Percentiles rank a stretch among this genome's conserved stretches.
Evolutionary conservation across 1,284 basidiomycete species (phyloP).

Genomic region (Cryptococcus sp.): DNA sequence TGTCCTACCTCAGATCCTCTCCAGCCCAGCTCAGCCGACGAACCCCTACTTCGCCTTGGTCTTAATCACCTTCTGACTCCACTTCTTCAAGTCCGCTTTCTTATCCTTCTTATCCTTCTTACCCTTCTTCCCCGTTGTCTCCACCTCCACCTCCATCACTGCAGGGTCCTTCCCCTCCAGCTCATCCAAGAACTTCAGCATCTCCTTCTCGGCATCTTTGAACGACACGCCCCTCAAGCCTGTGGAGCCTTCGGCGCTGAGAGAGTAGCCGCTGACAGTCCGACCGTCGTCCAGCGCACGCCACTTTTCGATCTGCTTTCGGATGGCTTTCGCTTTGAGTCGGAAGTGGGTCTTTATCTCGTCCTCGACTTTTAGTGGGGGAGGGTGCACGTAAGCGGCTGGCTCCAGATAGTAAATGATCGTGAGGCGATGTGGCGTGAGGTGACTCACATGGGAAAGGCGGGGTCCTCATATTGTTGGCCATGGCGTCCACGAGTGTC

Average conservation of each 20-base stretch:
- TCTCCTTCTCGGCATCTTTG: conserved; percentile 18
- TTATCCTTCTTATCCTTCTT: conserved; percentile 4
- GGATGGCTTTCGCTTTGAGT: conserved; percentile 70
- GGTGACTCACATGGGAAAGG: conserved; percentile 52
- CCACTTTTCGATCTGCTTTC: conserved; percentile 65
- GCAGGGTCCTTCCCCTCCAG: conserved; percentile 11
- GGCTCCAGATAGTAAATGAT: background rate
- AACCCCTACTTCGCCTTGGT: background rate
- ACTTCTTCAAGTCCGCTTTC: background rate
- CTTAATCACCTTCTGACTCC: background rate
- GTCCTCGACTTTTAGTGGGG: conserved; percentile 65
- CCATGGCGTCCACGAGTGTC: conserved; percentile 78
- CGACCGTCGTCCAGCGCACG: conserved; percentile 31
- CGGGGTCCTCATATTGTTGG: conserved; percentile 66
- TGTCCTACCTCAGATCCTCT: background rate
- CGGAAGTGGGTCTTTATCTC: conserved; percentile 84
- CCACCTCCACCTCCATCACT: background rate
- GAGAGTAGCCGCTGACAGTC: conserved; percentile 4
- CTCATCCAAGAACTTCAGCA: conserved; percentile 26
- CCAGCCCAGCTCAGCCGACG: background rate
- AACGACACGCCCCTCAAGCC: conserved; percentile 11
- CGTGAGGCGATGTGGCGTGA: too few relatives aligned
- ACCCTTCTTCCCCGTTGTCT: background rate
- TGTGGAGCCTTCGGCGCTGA: background rate
- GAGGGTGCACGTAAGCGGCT: background rate